These are phyloP conservation scores for Lentinula raphanica DNA, from an alignment of 768 basidiomycete genomes.

Conservation along the genomic window DNA sequence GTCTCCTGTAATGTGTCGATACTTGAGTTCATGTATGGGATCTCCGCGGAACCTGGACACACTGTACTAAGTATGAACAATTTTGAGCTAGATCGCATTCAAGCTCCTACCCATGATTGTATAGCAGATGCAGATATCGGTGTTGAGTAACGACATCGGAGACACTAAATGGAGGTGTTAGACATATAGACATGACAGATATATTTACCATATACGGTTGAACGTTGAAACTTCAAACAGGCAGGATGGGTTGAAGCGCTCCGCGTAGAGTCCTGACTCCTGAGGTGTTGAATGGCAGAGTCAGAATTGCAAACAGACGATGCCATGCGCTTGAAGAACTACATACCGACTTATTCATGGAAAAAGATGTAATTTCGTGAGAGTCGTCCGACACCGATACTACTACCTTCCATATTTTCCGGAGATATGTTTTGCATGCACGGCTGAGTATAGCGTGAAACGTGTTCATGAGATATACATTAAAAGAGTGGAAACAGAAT, in stretches of 20 bases:
- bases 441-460: neutral
- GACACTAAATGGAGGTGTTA: neutral
- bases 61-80: neutral
- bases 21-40: constrained; percentile 2
- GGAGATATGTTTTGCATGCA: neutral
- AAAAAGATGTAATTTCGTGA: neutral
- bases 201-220: neutral
- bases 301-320: too few species aligned
- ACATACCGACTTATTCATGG: too few species aligned
- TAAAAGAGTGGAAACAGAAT: neutral
- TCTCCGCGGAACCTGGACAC: constrained; percentile 7
- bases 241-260: too few species aligned
- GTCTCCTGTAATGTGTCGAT: constrained; percentile 1
- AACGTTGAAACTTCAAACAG: too few species aligned
- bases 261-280: too few species aligned
- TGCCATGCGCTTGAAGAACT: too few species aligned
- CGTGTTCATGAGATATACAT: neutral
- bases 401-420: neutral
- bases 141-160: neutral
- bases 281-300: too few species aligned
- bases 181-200: neutral
- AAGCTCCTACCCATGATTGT: neutral
- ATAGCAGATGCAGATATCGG: neutral
- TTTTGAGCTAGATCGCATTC: neutral
- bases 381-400: neutral